Evolutionary conservation across 176 grass and related monocot genomes (phyloP).

Genomic region (Aegilops sharonensis): DNA sequence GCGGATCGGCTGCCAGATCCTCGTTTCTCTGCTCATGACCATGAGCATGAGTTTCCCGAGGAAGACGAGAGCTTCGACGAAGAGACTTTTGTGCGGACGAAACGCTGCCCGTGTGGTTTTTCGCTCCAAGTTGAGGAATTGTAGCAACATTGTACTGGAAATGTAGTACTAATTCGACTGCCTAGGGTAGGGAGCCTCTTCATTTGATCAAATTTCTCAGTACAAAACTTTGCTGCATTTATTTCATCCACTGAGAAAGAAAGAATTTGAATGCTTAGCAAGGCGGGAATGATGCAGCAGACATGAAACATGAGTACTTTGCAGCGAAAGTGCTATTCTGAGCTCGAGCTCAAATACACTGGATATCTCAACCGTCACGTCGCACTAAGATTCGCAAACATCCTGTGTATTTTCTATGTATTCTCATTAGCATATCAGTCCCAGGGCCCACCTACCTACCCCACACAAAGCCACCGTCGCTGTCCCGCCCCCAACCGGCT

Average conservation of each 20-base stretch:
- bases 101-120: constrained; percentile 81
- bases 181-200: neutral
- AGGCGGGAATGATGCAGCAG: neutral
- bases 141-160: constrained; percentile 31
- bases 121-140: constrained; percentile 87
- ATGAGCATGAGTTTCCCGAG: constrained; percentile 68
- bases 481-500: too few relatives aligned
- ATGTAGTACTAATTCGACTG: neutral
- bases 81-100: constrained; percentile 56
- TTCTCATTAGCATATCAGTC: too few relatives aligned
- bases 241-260: neutral
- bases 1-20: neutral
- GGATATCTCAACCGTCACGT: too few relatives aligned
- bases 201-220: neutral
- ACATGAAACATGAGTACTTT: neutral
- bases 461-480: too few relatives aligned
- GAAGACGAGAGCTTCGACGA: constrained; percentile 80
- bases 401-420: too few relatives aligned
- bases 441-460: too few relatives aligned
- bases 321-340: too few relatives aligned
- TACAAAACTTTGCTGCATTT: neutral
- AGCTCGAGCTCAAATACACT: too few relatives aligned
- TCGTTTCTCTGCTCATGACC: constrained; percentile 33
- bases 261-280: neutral
- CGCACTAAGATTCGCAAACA: too few relatives aligned